Evolutionary conservation across 805 yeast species (phyloP), one percentile per base, ranked within the genome.

Genomic region (Candida broadrunensis): DNA sequence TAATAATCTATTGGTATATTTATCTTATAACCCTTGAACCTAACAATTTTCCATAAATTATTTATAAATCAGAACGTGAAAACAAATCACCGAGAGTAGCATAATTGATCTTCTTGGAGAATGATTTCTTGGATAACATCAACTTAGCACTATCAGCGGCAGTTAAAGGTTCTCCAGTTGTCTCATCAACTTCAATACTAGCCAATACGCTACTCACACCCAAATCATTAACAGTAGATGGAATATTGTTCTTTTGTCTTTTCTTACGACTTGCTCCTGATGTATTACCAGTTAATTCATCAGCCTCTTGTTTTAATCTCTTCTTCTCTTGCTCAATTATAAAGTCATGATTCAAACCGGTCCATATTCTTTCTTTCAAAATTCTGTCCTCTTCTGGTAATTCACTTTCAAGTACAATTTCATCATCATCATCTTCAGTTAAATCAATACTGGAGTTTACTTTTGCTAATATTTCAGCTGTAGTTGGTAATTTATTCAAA

Each of bases 41-140:
- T n/a, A n/a, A n/a, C n/a, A n/a, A n/a, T n/a, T n/a, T n/a, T n/a
- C n/a, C n/a, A n/a, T n/a, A n/a, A n/a, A n/a, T n/a, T n/a, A n/a
- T n/a, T 29, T 11, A 29, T 15, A 29, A 8, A 14, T 13, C 32
- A 5, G 32, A 29, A n/a, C 32, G 32, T 14, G 32, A 15, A 39
- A 66, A 74, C 48, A 77, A 58, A 44, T 73, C 78, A 47, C 81
- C 83, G 39, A 91, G 77, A 4, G 91, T 89, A 36, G 77, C 81
- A 60, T 93, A 93, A 61, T 93, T 93, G 61, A 93, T 85, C 70
- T 93, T 93, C 65, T 83, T 85, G 20, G 97, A 87, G 49, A 84
- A 81, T 5, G 85, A 72, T 54, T 87, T 83, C 61, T 82, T 85
- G 48, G 79, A 77, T 30, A 91, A 58, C 85, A 88, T 81, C 41